Base-by-base conservation (phyloP, 768 basidiomycete genomes). In the Antrodiella citrinella region DNA sequence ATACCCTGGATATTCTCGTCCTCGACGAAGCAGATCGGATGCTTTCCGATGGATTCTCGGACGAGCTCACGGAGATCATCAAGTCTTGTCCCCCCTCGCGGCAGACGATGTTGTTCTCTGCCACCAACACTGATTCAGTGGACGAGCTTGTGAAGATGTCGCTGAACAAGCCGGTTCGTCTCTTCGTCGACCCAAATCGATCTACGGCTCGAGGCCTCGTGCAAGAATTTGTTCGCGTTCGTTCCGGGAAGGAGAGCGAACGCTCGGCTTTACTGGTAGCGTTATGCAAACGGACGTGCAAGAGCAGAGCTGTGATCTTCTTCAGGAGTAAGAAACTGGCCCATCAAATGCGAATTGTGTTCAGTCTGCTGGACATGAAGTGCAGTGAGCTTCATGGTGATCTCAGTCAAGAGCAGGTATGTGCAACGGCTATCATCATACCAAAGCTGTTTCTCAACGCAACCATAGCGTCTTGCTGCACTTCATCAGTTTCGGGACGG, bases 81-180 rank as follows among this genome's bases (percentile, higher is more conserved):
- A 85, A 84, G 59, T 79, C 88, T 15, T 96, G 93, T 63, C 93
- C 93, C 1, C 67, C 67, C 19, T 86, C 86, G 21, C 80, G 96
- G 30, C 96, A 98, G 65, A 98, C 96, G 3, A 95, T 99, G 92
- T 75, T 99, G 30, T 99, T 99, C 69, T 96, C 93, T 0, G 96
- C 96, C 2, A 99, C 96, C 1, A 98, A 98, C 88, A 97, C 94
- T 3, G 96, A 99, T 66, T 86, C 88, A 1, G 87, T 98, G 7
- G 91, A 96, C 59, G 86, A 93, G 61, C 78, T 99, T 44, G 88
- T 98, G 51, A 84, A 82, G 61, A 86, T 98, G 77, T 91, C 90
- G 11, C 70, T 98, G 45, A 86, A 91, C 65, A 92, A 86, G 64
- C 96, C 96, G 4, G 90, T 94, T 7, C 79, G 94, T 41, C 75